phyloP scores from a whole-genome alignment of 352 stramenopile species.

The Aphanomyces invadans region DNA sequence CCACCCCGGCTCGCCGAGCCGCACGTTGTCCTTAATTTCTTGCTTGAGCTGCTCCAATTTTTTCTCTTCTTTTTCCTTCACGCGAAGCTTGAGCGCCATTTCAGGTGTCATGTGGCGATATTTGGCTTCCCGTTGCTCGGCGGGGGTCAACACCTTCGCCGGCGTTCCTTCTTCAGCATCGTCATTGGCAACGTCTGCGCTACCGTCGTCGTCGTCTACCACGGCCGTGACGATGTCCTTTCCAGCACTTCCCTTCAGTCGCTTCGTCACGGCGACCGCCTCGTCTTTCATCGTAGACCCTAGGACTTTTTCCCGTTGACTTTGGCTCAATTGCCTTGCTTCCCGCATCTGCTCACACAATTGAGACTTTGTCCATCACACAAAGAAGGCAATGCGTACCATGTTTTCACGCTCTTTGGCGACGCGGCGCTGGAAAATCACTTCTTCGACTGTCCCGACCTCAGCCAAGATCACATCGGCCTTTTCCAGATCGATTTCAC shows the following conservation, averaged over 20 bases:
- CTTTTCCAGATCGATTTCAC: slow-evolving; percentile 89
- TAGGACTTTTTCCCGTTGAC: slow-evolving; percentile 65
- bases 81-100: slow-evolving; percentile 70
- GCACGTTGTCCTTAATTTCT: slow-evolving; percentile 89
- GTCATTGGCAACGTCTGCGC: slow-evolving; percentile 35
- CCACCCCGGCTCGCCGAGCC: slow-evolving; percentile 94
- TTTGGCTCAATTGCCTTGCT: slow-evolving; percentile 44
- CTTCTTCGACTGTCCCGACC: slow-evolving; percentile 94
- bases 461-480: slow-evolving; percentile 95
- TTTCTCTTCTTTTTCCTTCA: slow-evolving; percentile 66
- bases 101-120: slow-evolving; percentile 54
- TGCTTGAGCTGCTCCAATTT: slow-evolving; percentile 77
- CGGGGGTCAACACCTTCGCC: slow-evolving; percentile 1
- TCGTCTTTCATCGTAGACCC: slow-evolving; percentile 51
- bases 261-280: slow-evolving; percentile 73
- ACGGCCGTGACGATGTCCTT: slow-evolving; percentile 39
- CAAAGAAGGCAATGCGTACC: slow-evolving; percentile 27
- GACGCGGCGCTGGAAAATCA: slow-evolving; percentile 87
- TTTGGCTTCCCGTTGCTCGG: slow-evolving; percentile 39
- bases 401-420: slow-evolving; percentile 81
- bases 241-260: slow-evolving; percentile 27
- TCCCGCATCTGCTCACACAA: slow-evolving; percentile 31
- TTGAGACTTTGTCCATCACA: not conserved
- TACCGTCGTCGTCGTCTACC: too few relatives aligned
- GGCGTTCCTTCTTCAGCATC: too few relatives aligned